Evolutionary conservation across 73 alveolate genomes (phyloP).

Genomic region (Stentor roeselii): DNA sequence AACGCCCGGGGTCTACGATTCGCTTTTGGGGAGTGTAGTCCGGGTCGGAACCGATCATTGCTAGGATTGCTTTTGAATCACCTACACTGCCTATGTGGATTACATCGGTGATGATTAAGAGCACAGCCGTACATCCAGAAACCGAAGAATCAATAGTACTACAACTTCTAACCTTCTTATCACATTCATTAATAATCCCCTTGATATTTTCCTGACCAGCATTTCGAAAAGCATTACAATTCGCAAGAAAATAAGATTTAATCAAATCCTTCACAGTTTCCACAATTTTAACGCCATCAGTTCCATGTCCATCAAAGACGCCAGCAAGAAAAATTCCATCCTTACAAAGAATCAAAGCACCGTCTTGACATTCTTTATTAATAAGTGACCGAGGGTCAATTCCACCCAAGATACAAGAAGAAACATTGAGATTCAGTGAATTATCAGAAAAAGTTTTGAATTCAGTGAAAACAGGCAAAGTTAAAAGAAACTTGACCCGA

Average conservation of each 20-base stretch:
- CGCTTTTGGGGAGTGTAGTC: not conserved
- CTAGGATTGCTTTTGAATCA: slow-evolving; percentile 1
- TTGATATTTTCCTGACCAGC: not conserved
- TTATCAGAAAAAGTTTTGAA: not conserved
- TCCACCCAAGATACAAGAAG: slow-evolving; percentile 20
- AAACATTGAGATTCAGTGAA: not conserved
- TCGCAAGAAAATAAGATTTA: not conserved
- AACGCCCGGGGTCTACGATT: not conserved
- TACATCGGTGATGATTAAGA: not conserved
- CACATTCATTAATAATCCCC: not conserved
- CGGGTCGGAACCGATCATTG: not conserved
- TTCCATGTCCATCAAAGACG: slow-evolving; percentile 33
- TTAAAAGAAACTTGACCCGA: not conserved
- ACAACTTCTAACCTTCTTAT: not conserved
- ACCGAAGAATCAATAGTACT: not conserved
- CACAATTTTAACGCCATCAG: slow-evolving; percentile 11
- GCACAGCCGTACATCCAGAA: slow-evolving; percentile 29
- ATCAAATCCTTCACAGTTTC: not conserved
- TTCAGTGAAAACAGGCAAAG: not conserved
- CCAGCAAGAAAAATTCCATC: not conserved
- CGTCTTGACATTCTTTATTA: slow-evolving; percentile 27
- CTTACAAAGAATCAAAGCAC: not conserved
- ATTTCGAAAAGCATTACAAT: not conserved
- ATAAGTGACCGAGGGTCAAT: slow-evolving; percentile 18
- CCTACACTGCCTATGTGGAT: slow-evolving; percentile 26